Percentiles rank a stretch among this genome's conserved stretches.
phyloP scores from a whole-genome alignment of 1,139 yeast species.

The Eremothecium sinecaudum region DNA sequence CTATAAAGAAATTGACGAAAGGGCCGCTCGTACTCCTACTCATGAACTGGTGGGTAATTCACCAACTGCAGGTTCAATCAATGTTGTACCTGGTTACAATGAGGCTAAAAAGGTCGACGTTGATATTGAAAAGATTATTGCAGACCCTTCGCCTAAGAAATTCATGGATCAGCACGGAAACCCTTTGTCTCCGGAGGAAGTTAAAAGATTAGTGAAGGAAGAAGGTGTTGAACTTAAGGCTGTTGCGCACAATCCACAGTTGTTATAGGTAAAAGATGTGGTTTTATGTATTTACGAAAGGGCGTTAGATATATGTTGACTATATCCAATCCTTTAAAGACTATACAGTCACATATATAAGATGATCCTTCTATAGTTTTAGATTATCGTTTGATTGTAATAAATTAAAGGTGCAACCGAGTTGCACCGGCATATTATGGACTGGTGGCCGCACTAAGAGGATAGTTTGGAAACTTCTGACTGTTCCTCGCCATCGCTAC shows the following conservation, averaged over 20 bases:
- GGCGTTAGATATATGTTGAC: too few relatives aligned
- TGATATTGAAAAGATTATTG: constrained; percentile 16
- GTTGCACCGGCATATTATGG: too few relatives aligned
- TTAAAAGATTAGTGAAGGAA: constrained; percentile 15
- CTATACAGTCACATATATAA: too few relatives aligned
- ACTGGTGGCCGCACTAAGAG: too few relatives aligned
- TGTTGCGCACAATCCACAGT: too few relatives aligned
- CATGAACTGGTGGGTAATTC: constrained; percentile 1
- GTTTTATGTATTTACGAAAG: too few relatives aligned
- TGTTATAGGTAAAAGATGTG: too few relatives aligned
- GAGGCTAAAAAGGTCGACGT: constrained; percentile 10
- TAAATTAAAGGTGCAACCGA: too few relatives aligned
- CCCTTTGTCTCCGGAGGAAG: constrained; percentile 20
- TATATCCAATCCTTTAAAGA: too few relatives aligned
- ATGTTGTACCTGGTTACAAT: constrained; percentile 5
- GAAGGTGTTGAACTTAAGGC: constrained; percentile 19
- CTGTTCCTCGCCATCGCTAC: neutral
- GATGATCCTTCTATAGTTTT: too few relatives aligned
- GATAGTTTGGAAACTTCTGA: too few relatives aligned
- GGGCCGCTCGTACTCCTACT: constrained; percentile 5
- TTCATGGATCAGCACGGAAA: constrained; percentile 26
- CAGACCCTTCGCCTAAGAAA: constrained; percentile 20
- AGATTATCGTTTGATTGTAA: too few relatives aligned
- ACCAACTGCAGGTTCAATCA: constrained; percentile 2
- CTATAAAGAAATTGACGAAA: constrained; percentile 16